Evolutionary conservation across 108 stramenopile genomes (phyloP), one percentile per base, ranked within the genome.

Genomic region (Cyclostephanos tholiformis): DNA sequence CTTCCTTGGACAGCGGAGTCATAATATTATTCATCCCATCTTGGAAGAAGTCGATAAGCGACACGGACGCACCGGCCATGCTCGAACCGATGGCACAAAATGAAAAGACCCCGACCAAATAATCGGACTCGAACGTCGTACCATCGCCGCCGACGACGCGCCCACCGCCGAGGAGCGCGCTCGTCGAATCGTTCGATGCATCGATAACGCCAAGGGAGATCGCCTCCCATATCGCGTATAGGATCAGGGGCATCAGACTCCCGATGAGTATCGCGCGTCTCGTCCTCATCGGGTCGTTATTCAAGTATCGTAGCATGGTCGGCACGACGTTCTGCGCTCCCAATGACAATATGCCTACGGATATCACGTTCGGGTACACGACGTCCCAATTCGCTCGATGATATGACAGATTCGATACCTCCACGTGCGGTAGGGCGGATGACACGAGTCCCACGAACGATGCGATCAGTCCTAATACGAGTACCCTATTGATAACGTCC

Each of bases 61-160:
- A 76, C 8, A 83, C 77, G 17, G 82, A 83, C n/a, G 82, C 77
- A 23, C 82, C 82, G 13, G 82, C 82, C 82, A 83, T 83, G 25
- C 77, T 79, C 27, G 82, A 83, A 19, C 82, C 77, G 65, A 83
- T 75, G 7, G 82, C 82, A 41, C 82, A 79, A 36, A 79, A 69
- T 1, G 77, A 79, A 39, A 83, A 83, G 22, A 74, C 26, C 52
- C 75, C 82, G 26, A 79, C 77, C 29, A 83, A 56, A 56, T 83
- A 56, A 63, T 83, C 67, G 38, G 63, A 62, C 2, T 74, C 65
- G 32, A 48, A 38, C n/a, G 51, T 32, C 14, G 76, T 76, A 46
- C 73, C 77, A 41, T 67, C 57, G 32, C 5, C n/a, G 75, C 44
- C 3, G 69, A 66, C 29, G 78, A 41, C 23, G 65, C 76, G 13